Evolutionary conservation across 1,284 basidiomycete genomes (phyloP), one percentile per base, ranked within the genome.

Genomic region (Vanrija sp.): DNA sequence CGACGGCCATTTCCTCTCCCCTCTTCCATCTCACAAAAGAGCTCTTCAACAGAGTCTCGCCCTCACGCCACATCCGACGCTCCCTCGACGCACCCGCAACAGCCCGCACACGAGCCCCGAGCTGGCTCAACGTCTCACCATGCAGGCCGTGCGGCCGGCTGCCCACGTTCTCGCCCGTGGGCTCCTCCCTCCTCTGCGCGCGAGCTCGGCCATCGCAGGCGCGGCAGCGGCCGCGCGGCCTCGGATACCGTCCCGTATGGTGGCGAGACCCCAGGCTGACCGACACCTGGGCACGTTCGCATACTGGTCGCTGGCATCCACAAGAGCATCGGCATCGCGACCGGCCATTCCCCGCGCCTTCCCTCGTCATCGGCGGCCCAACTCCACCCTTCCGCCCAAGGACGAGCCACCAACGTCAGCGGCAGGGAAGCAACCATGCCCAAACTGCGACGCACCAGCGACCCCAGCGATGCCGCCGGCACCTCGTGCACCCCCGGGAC

Each of bases 41-140:
- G 53, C 47, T 31, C 53, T 54, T 54, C 53, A 54, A 54, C 53
- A 54, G 53, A 44, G 47, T 43, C 24, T 27, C n/a, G 3, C 25
- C n/a, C 23, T 31, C 43, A 4, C 25, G 16, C 27, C 14, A 16
- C 25, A 7, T n/a, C n/a, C n/a, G n/a, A n/a, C n/a, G n/a, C n/a
- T n/a, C 6, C 6, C 38, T 39, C 38, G 25, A 2, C 31, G 31
- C 12, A 12, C 12, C 12, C 31, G 31, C 4, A 9, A 31, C 31
- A 9, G 31, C 9, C 12, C 31, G 31, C 31, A 10, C 31, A 31
- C 31, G 31, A 2, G 31, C 31, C 10, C 12, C 12, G 31, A n/a
- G 12, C 31, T 31, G 31, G 31, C 31, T 31, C 31, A 14, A 9
- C 12, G 12, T 12, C 31, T 12, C 38, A 49, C 42, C 43, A 49